Base-by-base conservation (phyloP, 176 grass and related monocot genomes). In the Bothriochloa decipiens region DNA sequence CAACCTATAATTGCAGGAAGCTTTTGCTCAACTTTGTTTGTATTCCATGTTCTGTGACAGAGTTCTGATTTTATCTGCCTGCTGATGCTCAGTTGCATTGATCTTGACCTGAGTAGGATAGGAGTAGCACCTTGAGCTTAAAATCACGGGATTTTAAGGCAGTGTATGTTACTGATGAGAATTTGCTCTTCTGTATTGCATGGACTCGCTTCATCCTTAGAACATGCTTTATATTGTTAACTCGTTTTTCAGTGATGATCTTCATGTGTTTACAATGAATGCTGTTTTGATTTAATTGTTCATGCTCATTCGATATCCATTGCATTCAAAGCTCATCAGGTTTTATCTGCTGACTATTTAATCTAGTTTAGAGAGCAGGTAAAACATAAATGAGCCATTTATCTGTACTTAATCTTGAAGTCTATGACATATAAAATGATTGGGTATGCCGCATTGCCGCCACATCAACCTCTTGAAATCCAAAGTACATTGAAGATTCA, bases 11-110 rank as follows among this genome's bases (percentile, higher is more conserved):
- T 32, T 65, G 63, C 23, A 28, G 27, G 33, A 61, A 20, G 70
- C 52, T 70, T 70, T 52, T 70, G 25, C 76, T 73, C 10, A 68
- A 27, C 87, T 45, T 22, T 66, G 14, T 33, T 76, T 47, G 12
- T 74, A 61, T 37, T 47, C 17, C 49, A 69, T 87, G 75, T 11
- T 41, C 27, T 23, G 8, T 45, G 47, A 46, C 20, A 15, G 1
- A 42, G 41, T 40, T 49, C 15, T 29, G 13, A 60, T 5, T 72
- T 83, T 36, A 41, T 2, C 49, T 68, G 16, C 63, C 26, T 50
- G 63, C 42, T 35, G 63, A 47, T 65, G 39, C 39, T 14, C 6
- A 67, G 77, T 68, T 23, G 42, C 62, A 81, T n/a, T 3, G 12
- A 39, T 47, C 12, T 69, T 18, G 22, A 7, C 9, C 7, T 8